These are phyloP conservation scores for Kitagawia praeruptora DNA, from an alignment of 129 eudicot genomes.

Conservation along the genomic window DNA sequence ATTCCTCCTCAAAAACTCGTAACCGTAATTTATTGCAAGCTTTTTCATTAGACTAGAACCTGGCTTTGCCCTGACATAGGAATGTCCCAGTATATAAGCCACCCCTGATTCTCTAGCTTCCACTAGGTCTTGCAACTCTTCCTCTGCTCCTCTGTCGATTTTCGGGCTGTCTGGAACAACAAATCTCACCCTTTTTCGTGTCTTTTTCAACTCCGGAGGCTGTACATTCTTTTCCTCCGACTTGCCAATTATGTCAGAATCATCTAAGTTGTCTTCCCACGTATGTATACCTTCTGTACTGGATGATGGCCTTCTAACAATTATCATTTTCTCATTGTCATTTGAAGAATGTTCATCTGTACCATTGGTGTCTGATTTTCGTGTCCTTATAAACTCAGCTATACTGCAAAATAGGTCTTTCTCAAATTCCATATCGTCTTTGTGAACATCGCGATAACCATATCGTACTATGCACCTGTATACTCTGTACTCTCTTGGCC, in stretches of 20 bases:
- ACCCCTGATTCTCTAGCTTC: constrained; percentile 91
- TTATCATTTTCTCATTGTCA: constrained; percentile 49
- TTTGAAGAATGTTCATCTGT: constrained; percentile 11
- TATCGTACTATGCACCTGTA: constrained; percentile 88
- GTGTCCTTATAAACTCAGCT: constrained; percentile 74
- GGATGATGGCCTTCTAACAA: constrained; percentile 57
- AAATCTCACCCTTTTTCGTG: constrained; percentile 75
- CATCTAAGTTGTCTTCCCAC: constrained; percentile 15
- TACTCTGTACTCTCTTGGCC: constrained; percentile 65
- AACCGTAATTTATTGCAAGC: constrained; percentile 57
- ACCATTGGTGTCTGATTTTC: constrained; percentile 20
- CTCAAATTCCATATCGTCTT: constrained; percentile 82
- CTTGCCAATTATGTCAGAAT: constrained; percentile 16
- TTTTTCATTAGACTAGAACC: constrained; percentile 65
- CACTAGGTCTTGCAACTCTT: constrained; percentile 60
- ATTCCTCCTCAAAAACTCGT: constrained; percentile 77
- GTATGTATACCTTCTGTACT: constrained; percentile 34
- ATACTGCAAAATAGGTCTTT: constrained; percentile 77
- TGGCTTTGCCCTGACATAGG: constrained; percentile 67
- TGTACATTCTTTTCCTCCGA: constrained; percentile 24
- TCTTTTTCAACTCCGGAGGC: constrained; percentile 1
- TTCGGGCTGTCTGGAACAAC: constrained; percentile 65
- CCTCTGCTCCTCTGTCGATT: constrained; percentile 35
- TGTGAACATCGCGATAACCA: constrained; percentile 88
- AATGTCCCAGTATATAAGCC: constrained; percentile 78